Conservation (phyloP, 2,329 filamentous ascomycete genomes). For the Dactylellina drechsleri region DNA sequence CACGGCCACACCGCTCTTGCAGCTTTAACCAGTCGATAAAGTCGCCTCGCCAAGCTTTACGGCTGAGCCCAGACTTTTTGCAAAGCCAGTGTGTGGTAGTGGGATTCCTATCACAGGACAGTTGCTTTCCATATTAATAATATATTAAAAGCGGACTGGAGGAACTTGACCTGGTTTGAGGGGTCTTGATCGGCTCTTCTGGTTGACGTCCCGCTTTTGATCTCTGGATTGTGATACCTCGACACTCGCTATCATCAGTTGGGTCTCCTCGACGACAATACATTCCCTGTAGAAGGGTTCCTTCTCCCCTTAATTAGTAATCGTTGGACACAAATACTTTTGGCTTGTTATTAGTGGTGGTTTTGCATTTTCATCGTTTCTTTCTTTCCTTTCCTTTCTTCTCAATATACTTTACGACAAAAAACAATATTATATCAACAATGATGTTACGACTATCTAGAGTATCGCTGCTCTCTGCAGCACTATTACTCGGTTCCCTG, state of each 20-base stretch:
- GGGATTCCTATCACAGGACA: neutral
- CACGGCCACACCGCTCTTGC: slow-evolving; percentile 49
- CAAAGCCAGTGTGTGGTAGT: slow-evolving; percentile 11
- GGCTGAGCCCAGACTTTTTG: slow-evolving; percentile 43
- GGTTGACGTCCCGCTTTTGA: slow-evolving; percentile 17
- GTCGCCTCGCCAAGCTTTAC: slow-evolving; percentile 52
- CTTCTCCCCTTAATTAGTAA: slow-evolving; percentile 2
- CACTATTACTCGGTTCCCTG: slow-evolving; percentile 50
- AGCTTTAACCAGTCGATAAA: slow-evolving; percentile 27
- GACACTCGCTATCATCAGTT: slow-evolving; percentile 9
- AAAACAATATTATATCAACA: slow-evolving; percentile 25
- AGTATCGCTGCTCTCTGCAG: slow-evolving; percentile 50
- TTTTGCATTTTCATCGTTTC: slow-evolving; percentile 9
- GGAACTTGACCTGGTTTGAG: slow-evolving; percentile 24
- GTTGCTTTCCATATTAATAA: slow-evolving; percentile 13
- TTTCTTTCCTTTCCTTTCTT: slow-evolving; percentile 24
- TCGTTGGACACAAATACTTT: neutral
- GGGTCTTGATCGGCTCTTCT: slow-evolving; percentile 37
- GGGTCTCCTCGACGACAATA: slow-evolving; percentile 33
- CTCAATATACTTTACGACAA: slow-evolving; percentile 30
- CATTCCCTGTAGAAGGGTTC: slow-evolving; percentile 35
- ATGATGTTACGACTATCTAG: slow-evolving; percentile 55
- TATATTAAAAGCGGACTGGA: slow-evolving; percentile 44
- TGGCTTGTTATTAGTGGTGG: too few species aligned
- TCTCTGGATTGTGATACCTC: slow-evolving; percentile 9